Base-by-base conservation (phyloP, 441 rosid genomes). In the Erodium moschatum region DNA sequence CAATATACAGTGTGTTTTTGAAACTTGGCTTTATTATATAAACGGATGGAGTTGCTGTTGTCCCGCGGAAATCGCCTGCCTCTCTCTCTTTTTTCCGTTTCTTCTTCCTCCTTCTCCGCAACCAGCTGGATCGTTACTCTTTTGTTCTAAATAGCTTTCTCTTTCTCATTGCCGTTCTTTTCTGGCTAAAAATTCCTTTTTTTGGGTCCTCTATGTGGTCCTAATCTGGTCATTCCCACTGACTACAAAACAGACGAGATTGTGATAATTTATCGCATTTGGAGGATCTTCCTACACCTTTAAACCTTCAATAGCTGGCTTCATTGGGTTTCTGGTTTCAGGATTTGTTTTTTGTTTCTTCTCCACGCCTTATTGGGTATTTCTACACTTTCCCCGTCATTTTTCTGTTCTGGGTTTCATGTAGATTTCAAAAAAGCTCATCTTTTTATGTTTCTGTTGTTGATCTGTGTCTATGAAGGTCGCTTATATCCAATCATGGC, bases 401-500 rank as follows among this genome's bases (percentile, higher is more conserved):
- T 42, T 42, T 9, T 42, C 48, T 42, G 48, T 8, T 10, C 48
- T 42, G 48, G 48, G 48, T 42, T 42, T 42, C 48, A 24, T 24
- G 48, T 8, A 2, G 9, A 11, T 2, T 9, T 0, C 10, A 9
- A 13, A 11, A 42, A 33, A 33, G 1, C 38, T 33, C 38, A 33
- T 42, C 13, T 42, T 42, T 42, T 42, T 11, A 42, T 42, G 48
- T 42, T 42, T 8, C 3, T 42, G 12, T 42, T 42, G 48, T 9
- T 42, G 13, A 42, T 42, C 12, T 8, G 12, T 10, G 48, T 42
- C 13, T 42, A 5, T 42, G 48, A 11, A 11, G 48, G 3, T 0
- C 48, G 48, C 1, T 9, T 42, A 2, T 24, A 42, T 42, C 48
- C 2, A 42, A 42, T 42, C 97, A 92, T 88, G 5, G 6, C 13